Conservation (phyloP, 768 basidiomycete species). For the Lentinula aciculospora region DNA sequence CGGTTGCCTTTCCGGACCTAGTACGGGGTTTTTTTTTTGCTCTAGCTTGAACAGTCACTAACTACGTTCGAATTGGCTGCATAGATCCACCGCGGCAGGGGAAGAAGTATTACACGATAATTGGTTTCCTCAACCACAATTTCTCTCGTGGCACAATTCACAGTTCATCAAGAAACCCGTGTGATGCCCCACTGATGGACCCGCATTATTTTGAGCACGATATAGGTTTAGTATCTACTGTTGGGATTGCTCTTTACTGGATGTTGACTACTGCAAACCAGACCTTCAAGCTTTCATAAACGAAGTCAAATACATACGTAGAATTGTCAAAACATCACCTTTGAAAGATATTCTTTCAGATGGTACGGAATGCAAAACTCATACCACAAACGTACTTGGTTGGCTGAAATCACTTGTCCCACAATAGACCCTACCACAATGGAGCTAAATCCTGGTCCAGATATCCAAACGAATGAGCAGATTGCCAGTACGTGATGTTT, state of each 20-base stretch:
- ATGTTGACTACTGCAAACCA: constrained; percentile 4
- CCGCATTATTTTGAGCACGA: constrained; percentile 37
- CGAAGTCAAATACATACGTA: constrained; percentile 25
- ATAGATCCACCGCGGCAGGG: constrained; percentile 26
- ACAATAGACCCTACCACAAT: neutral
- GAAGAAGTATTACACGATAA: constrained; percentile 36
- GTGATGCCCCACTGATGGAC: constrained; percentile 29
- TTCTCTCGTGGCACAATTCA: constrained; percentile 46
- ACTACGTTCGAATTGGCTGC: constrained; percentile 6
- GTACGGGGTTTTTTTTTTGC: constrained; percentile 8
- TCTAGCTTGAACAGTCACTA: neutral
- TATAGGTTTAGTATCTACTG: constrained; percentile 21
- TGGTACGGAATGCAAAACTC: neutral
- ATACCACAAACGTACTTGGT: too few species aligned
- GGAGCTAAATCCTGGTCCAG: constrained; percentile 29
- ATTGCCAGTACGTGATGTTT: constrained; percentile 18
- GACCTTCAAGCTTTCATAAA: constrained; percentile 29
- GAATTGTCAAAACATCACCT: constrained; percentile 20
- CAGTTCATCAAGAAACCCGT: constrained; percentile 25
- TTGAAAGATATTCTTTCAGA: constrained; percentile 11
- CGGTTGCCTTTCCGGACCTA: constrained; percentile 15
- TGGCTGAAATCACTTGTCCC: neutral
- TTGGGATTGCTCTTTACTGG: constrained; percentile 14
- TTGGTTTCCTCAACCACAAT: constrained; percentile 32
- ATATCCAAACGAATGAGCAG: constrained; percentile 25